phyloP scores from a whole-genome alignment of 768 basidiomycete genomes.

The Hygrophoropsis aurantiaca region DNA sequence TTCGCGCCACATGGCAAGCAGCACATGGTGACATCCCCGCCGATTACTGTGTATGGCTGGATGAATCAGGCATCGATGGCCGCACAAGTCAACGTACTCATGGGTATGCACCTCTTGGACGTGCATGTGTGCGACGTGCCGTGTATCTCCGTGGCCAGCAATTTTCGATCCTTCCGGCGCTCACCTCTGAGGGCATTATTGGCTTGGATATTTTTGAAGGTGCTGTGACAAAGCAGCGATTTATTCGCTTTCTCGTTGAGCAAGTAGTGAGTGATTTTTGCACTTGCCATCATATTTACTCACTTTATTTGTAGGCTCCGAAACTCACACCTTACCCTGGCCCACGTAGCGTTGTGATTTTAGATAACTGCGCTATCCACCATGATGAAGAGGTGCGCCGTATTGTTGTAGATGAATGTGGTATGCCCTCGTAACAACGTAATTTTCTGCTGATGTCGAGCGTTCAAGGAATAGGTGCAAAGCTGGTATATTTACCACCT shows the following conservation, averaged over 20 bases:
- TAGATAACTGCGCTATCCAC: constrained; percentile 43
- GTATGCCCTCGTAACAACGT: neutral
- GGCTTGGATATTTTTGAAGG: constrained; percentile 29
- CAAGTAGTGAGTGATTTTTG: neutral
- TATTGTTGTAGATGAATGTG: constrained; percentile 23
- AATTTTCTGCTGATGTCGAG: neutral
- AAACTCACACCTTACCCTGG: constrained; percentile 34
- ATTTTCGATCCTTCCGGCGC: constrained; percentile 29
- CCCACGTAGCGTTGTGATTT: constrained; percentile 33
- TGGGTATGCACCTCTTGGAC: constrained; percentile 11
- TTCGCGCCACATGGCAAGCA: constrained; percentile 21
- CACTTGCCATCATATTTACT: neutral
- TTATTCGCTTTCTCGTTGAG: constrained; percentile 25
- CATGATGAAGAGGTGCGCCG: constrained; percentile 34
- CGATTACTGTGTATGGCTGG: constrained; percentile 9
- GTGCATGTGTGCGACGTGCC: constrained; percentile 6
- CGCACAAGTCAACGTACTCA: constrained; percentile 3
- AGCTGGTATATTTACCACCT: constrained; percentile 30
- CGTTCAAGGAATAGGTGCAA: constrained; percentile 17
- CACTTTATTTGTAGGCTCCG: constrained; percentile 14
- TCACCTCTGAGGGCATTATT: constrained; percentile 25
- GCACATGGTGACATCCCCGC: constrained; percentile 3
- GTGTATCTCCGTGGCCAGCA: constrained; percentile 11
- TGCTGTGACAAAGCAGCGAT: constrained; percentile 29
- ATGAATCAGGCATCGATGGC: constrained; percentile 16